Evolutionary conservation across 208 protist genomes (phyloP), one percentile per base, ranked within the genome.

Genomic region (Acanthamoeba castellanii): DNA sequence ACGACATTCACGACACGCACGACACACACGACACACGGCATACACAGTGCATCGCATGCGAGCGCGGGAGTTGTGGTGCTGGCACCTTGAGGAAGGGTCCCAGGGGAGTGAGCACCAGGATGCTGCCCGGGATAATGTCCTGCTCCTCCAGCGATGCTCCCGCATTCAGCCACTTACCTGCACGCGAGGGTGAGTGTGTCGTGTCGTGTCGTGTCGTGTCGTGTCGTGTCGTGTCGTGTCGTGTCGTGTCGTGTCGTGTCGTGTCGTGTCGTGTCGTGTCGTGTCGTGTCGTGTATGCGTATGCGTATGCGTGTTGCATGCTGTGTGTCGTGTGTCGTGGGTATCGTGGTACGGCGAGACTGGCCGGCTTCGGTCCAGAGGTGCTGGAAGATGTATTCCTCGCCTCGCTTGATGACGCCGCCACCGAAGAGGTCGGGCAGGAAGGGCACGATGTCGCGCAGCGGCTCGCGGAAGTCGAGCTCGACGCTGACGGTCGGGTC

Each of bases 321-420:
- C 2, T 5, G 22, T 32, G 27, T 3, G 37, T 37, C n/a, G 37
- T 37, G 37, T 37, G 37, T 37, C 37, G 37, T 37, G 37, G 37
- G 37, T 37, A 37, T 37, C 37, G 37, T 37, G 37, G n/a, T 55
- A 92, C 85, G 55, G 18, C 74, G 30, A 9, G 85, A 76, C 20
- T 76, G 59, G 61, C 85, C 85, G 64, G 32, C 85, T 11, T 92
- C 85, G 52, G 55, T 92, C 55, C 55, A 92, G 22, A 92, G 85
- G 61, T 92, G 64, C 59, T 92, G 85, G 64, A 92, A 92, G 59
- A 92, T 92, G 61, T 92, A 92, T 59, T 92, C 85, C 37, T 92
- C 85, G 55, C 85, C 85, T 0, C 64, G 55, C 85, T 74, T 92
- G 59, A 92, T 34, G 85, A 30, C 59, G 32, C 78, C 37, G 32